phyloP scores from a whole-genome alignment of 2,329 filamentous ascomycete species.

The Iodosphaeria phyllophila region DNA sequence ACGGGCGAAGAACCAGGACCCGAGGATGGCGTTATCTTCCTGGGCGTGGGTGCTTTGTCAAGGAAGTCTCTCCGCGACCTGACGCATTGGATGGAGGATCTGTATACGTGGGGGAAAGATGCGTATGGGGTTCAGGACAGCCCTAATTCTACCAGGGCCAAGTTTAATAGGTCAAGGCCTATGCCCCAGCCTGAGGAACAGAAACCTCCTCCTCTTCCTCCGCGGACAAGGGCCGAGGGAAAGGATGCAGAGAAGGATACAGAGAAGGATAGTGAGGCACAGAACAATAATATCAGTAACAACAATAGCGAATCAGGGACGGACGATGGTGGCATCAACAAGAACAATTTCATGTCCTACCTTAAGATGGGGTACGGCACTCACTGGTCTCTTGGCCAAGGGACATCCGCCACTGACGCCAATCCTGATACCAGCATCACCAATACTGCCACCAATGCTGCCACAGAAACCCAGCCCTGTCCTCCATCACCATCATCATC shows the following conservation, averaged over 20 bases:
- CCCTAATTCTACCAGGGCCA: conserved; percentile 44
- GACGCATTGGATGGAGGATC: conserved; percentile 72
- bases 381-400: conserved; percentile 35
- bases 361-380: conserved; percentile 49
- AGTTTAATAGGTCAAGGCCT: conserved; percentile 18
- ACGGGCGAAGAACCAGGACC: conserved; percentile 45
- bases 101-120: conserved; percentile 68
- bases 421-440: neutral
- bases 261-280: too few relatives aligned
- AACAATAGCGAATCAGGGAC: conserved; percentile 1
- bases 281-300: too few relatives aligned
- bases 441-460: conserved; percentile 4
- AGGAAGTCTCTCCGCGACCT: conserved; percentile 52
- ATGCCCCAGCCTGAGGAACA: conserved; percentile 3
- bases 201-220: too few relatives aligned
- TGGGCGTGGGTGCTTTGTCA: conserved; percentile 59
- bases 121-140: conserved; percentile 76
- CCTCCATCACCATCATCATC: too few relatives aligned
- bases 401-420: neutral
- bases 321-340: conserved; percentile 26
- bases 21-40: conserved; percentile 72
- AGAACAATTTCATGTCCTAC: conserved; percentile 40
- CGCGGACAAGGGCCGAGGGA: neutral
- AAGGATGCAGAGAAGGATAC: neutral
- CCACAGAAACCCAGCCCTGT: too few relatives aligned